Evolutionary conservation across 352 stramenopile species (phyloP).

Genomic region (Plasmopara halstedii): DNA sequence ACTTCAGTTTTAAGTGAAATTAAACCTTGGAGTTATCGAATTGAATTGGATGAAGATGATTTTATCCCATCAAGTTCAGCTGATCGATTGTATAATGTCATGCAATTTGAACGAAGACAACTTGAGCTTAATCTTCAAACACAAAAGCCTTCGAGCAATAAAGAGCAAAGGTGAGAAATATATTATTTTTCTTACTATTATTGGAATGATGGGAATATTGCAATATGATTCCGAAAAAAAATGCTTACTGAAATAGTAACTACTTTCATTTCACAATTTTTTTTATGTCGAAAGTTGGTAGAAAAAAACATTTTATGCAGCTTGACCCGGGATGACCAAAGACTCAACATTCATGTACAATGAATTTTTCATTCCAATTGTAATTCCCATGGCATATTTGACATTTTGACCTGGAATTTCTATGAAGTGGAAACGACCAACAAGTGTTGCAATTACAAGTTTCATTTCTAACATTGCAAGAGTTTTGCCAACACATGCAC

Average conservation of each 20-base stretch:
- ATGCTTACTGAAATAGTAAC: no score
- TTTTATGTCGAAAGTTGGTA: no score
- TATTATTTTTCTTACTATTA: no score
- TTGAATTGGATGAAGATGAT: slow-evolving; percentile 16
- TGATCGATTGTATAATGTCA: slow-evolving; percentile 2
- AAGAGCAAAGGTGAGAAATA: no score
- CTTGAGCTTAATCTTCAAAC: slow-evolving; percentile 11
- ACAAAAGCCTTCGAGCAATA: no score
- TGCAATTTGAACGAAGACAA: slow-evolving; percentile 9
- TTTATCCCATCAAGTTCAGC: slow-evolving; percentile 9
- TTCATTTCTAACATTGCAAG: slow-evolving; percentile 76
- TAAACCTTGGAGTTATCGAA: slow-evolving; percentile 5
- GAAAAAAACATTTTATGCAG: no score
- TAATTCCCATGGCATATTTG: slow-evolving; percentile 27
- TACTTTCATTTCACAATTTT: no score
- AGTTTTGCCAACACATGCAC: slow-evolving; percentile 54
- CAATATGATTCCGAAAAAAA: no score
- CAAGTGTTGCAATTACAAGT: slow-evolving; percentile 36
- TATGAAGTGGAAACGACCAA: slow-evolving; percentile 39
- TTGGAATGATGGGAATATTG: no score
- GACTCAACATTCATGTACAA: slow-evolving; percentile 22
- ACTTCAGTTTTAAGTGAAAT: slow-evolving; percentile 7
- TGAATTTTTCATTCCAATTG: slow-evolving; percentile 31
- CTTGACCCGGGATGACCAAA: no score
- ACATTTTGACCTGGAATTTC: slow-evolving; percentile 23